Evolutionary conservation across 2,329 filamentous ascomycete genomes (phyloP), one percentile per base, ranked within the genome.

Genomic region (Hypoxylon sp.): DNA sequence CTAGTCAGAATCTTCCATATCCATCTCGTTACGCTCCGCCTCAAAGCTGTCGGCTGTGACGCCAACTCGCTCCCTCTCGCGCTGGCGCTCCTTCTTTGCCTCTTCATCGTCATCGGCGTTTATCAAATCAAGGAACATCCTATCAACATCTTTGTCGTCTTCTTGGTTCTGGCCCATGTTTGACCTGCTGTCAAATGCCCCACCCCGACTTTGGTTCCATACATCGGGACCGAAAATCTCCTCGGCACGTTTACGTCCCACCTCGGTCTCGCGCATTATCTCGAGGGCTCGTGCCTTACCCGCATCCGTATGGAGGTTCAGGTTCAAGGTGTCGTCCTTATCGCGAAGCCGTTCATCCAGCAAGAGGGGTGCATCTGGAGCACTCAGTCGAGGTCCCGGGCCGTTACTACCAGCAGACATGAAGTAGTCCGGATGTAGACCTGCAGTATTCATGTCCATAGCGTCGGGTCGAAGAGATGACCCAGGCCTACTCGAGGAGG

Each of bases 71-170:
- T 74, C 79, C 58, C 72, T 82, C 28, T 70, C 71, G 37, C 64
- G 69, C 52, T 67, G 69, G 44, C 68, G 64, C 20, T 72, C 71
- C 58, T 74, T 77, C 69, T 80, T 81, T 8, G 65, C 54, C 59
- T 74, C 56, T 0, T 84, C 83, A 22, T 80, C 78, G 11, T 85
- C 81, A 15, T 84, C 81, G 59, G 82, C 79, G 60, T 86, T 84
- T 3, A 83, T 85, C 67, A 87, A 79, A 44, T 86, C 84, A 46
- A 82, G 78, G 70, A 86, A 86, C 82, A 87, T 85, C 67, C 81
- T 82, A 58, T 85, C 82, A 3, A 84, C 82, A 24, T 81, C 83
- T 44, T 78, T 79, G 22, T 79, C 78, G 17, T 83, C 82, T 34
- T 81, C 80, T 5, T 82, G 80, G 1, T 66, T 70, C 19, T 65